Conservation (phyloP, 805 yeast species). For the Kurtzmaniella fragi region DNA sequence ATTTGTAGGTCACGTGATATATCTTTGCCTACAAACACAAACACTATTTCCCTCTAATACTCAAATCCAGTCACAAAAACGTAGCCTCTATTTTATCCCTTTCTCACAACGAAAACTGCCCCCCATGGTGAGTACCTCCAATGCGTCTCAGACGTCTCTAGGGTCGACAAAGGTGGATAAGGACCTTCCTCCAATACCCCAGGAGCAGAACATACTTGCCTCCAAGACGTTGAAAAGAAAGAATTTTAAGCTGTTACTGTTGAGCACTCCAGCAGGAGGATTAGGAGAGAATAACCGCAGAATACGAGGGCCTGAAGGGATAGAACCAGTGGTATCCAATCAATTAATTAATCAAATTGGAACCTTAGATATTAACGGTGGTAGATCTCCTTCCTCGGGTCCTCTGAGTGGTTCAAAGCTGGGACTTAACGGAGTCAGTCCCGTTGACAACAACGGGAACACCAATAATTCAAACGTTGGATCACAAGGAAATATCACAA, state of each 20-base stretch:
- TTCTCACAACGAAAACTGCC: neutral
- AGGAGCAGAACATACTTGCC: slow-evolving; percentile 16
- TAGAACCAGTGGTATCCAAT: no score
- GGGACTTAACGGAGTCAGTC: slow-evolving; percentile 3
- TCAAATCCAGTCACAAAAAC: no score
- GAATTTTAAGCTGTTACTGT: slow-evolving; percentile 33
- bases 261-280: slow-evolving; percentile 10
- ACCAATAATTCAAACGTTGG: slow-evolving; percentile 1
- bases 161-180: slow-evolving; percentile 24
- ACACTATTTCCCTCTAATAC: no score
- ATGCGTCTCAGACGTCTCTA: slow-evolving; percentile 17
- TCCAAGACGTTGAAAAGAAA: slow-evolving; percentile 35
- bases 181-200: slow-evolving; percentile 36
- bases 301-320: no score
- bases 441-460: slow-evolving; percentile 2
- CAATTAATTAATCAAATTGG: neutral
- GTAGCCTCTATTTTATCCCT: no score
- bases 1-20: no score
- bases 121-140: slow-evolving; percentile 13
- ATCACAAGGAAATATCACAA: slow-evolving; percentile 3
- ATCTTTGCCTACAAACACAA: no score
- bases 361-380: slow-evolving; percentile 2
- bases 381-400: neutral
- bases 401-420: neutral
- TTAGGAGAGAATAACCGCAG: no score